Percentiles rank a stretch among this genome's conserved stretches.
These are phyloP conservation scores for Calonectria ilicicola DNA, from an alignment of 2,329 filamentous ascomycete species.

Conservation along the genomic window DNA sequence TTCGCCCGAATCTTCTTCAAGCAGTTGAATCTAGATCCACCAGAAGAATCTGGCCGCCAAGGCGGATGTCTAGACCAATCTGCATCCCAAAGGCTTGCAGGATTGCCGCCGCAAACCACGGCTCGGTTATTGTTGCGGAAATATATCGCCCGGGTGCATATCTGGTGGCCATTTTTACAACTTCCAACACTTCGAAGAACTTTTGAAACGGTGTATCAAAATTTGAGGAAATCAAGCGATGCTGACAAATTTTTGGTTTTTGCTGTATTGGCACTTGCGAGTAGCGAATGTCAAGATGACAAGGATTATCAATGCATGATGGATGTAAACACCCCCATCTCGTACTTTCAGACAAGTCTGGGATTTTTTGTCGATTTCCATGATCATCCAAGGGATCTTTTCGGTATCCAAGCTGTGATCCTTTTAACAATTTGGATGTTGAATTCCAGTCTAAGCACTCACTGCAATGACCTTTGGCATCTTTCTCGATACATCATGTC, in stretches of 20 bases:
- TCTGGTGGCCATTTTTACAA: slow-evolving; percentile 42
- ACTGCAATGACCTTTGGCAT: slow-evolving; percentile 43
- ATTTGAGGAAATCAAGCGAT: slow-evolving; percentile 22
- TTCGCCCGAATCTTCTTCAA: slow-evolving; percentile 43
- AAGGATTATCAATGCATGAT: slow-evolving; percentile 30
- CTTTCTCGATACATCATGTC: slow-evolving; percentile 42
- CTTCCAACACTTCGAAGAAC: slow-evolving; percentile 30
- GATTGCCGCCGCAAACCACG: slow-evolving; percentile 32
- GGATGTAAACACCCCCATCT: slow-evolving; percentile 35
- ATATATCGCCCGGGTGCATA: slow-evolving; percentile 40
- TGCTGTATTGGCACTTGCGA: slow-evolving; percentile 33
- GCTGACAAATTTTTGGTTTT: slow-evolving; percentile 34
- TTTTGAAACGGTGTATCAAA: slow-evolving; percentile 28
- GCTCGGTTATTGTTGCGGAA: slow-evolving; percentile 28
- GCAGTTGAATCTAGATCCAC: slow-evolving; percentile 29
- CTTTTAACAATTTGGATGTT: slow-evolving; percentile 41
- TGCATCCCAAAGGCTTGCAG: slow-evolving; percentile 22
- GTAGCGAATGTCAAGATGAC: slow-evolving; percentile 20
- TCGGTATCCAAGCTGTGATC: slow-evolving; percentile 35
- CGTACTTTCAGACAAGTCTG: slow-evolving; percentile 38
- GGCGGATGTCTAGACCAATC: slow-evolving; percentile 2
- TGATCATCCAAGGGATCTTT: slow-evolving; percentile 33
- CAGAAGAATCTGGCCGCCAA: background rate
- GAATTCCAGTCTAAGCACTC: slow-evolving; percentile 30
- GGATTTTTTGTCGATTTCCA: slow-evolving; percentile 34